A percentile compares a stretch with the other conserved stretches of the same genome.
Evolutionary conservation across 768 basidiomycete genomes (phyloP).

Genomic region (Lactarius pseudohatsudake): DNA sequence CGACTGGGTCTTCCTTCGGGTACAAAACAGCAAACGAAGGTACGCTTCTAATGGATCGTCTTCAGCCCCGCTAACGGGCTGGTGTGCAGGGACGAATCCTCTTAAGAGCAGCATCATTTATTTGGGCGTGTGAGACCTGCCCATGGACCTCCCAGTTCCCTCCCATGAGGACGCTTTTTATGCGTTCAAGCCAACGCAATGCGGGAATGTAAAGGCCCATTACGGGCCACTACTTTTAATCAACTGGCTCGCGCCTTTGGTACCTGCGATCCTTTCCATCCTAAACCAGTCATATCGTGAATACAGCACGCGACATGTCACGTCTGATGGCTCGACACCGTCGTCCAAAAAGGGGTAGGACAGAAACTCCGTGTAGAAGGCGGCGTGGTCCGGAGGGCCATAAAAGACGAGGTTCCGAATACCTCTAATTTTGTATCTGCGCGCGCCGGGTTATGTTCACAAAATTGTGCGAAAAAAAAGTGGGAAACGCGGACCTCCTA

Average conservation of each 20-base stretch:
- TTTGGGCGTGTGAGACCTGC: neutral
- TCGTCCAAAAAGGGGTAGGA: slow-evolving; percentile 90
- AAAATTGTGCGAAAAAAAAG: slow-evolving; percentile 6
- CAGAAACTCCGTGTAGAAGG: slow-evolving; percentile 89
- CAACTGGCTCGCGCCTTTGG: slow-evolving; percentile 36
- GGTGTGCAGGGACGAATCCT: slow-evolving; percentile 19
- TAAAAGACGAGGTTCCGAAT: slow-evolving; percentile 94
- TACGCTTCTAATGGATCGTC: slow-evolving; percentile 30
- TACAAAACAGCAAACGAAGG: slow-evolving; percentile 81
- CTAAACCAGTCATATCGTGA: slow-evolving; percentile 88
- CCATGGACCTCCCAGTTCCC: neutral
- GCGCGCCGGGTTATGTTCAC: slow-evolving; percentile 8
- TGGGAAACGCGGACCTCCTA: slow-evolving; percentile 54
- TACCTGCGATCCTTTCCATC: slow-evolving; percentile 81
- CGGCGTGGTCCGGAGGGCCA: slow-evolving; percentile 83
- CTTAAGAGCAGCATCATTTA: slow-evolving; percentile 1
- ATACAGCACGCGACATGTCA: slow-evolving; percentile 79
- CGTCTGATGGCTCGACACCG: slow-evolving; percentile 81
- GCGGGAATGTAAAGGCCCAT: slow-evolving; percentile 1
- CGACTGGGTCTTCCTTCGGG: slow-evolving; percentile 92
- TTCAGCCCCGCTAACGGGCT: neutral
- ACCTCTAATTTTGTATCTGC: slow-evolving; percentile 88
- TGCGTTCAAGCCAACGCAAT: slow-evolving; percentile 12
- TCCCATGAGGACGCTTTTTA: neutral
- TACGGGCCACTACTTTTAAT: slow-evolving; percentile 25